Evolutionary conservation across 768 basidiomycete genomes (phyloP).

Genomic region (Termitomyces titanicus): DNA sequence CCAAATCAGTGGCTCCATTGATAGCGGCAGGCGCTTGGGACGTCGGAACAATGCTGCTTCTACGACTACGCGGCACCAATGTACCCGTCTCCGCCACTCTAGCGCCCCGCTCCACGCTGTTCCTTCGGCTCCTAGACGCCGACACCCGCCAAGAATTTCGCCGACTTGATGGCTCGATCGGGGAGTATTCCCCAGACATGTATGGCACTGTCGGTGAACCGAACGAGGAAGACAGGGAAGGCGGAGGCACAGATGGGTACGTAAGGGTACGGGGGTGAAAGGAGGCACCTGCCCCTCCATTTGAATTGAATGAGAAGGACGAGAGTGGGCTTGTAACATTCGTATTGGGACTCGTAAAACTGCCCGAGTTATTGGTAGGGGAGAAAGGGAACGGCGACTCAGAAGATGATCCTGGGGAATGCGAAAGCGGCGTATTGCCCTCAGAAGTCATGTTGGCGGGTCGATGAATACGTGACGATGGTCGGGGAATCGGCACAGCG

Average conservation of each 20-base stretch:
- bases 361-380: constrained; percentile 49
- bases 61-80: constrained; percentile 46
- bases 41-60: constrained; percentile 35
- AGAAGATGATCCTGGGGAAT: constrained; percentile 58
- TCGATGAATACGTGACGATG: constrained; percentile 59
- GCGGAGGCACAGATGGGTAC: constrained; percentile 83
- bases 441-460: constrained; percentile 44
- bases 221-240: constrained; percentile 74
- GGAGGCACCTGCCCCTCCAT: constrained; percentile 28
- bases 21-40: constrained; percentile 20
- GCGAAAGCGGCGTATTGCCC: constrained; percentile 59
- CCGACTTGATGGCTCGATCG: constrained; percentile 51
- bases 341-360: constrained; percentile 56
- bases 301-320: constrained; percentile 48
- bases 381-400: constrained; percentile 71
- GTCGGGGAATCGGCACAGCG: constrained; percentile 76
- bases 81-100: constrained; percentile 69
- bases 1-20: constrained; percentile 3
- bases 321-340: constrained; percentile 74
- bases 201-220: constrained; percentile 61
- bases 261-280: constrained; percentile 44
- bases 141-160: constrained; percentile 41
- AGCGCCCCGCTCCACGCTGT: constrained; percentile 59
- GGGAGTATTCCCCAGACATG: constrained; percentile 47
- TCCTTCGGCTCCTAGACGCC: constrained; percentile 45